Base-by-base conservation (phyloP, 768 basidiomycete genomes). In the Amanita rimosa region DNA sequence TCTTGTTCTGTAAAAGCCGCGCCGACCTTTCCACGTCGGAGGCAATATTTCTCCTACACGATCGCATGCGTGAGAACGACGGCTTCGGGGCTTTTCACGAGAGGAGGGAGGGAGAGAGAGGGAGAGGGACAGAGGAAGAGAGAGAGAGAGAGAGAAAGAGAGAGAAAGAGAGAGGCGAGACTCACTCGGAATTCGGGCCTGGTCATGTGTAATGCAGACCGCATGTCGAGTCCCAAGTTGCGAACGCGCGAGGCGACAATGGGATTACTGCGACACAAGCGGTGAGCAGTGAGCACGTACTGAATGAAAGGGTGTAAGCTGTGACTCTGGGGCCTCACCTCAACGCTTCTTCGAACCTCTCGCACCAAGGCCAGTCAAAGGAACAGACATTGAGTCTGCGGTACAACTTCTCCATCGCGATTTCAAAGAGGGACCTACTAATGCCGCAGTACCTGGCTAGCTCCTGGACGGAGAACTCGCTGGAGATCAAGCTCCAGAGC, bases 291-390 rank as follows among this genome's bases (percentile, higher is more conserved):
- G 22, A 5, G 22, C 22, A 24, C 22, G 5, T 24, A 24, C 22
- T n/a, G n/a, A n/a, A n/a, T n/a, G n/a, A n/a, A n/a, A n/a, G n/a
- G n/a, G n/a, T n/a, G n/a, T n/a, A n/a, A n/a, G n/a, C n/a, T n/a
- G n/a, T n/a, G n/a, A n/a, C n/a, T n/a, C n/a, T n/a, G n/a, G n/a
- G n/a, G 6, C 14, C 46, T 37, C 36, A 48, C 47, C 47, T 48
- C 47, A 48, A 27, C 7, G 16, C 24, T 8, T 48, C 47, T 37
- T 46, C 45, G 24, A 46, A 37, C 19, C 45, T 35, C 34, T 46
- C 45, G 35, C 45, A 46, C 45, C 45, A 46, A 22, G 45, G 45
- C 45, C 45, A 46, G 21, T 48, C 47, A 26, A 33, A 48, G 4
- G 38, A 48, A 27, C 37, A 40, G 26, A 48, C 38, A 3, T 48